These are phyloP conservation scores for Akanthomyces uredinophilus DNA, from an alignment of 2,329 filamentous ascomycete species.

Conservation along the genomic window DNA sequence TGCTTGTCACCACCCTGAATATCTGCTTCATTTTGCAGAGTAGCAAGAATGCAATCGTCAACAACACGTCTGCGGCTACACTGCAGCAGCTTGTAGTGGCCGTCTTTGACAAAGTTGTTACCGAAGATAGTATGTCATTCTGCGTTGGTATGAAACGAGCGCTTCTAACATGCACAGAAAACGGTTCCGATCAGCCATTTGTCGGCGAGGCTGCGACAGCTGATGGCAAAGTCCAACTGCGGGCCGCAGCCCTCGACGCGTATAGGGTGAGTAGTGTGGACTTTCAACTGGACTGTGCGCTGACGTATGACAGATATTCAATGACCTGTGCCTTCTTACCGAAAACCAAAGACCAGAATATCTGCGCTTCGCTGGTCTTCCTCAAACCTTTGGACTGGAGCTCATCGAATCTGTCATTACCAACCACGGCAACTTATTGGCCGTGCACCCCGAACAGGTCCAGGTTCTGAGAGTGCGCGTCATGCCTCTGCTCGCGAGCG, in stretches of 20 bases:
- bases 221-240: slow-evolving; percentile 60
- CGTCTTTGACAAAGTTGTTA: slow-evolving; percentile 85
- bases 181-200: slow-evolving; percentile 46
- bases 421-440: slow-evolving; percentile 78
- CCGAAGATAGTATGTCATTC: slow-evolving; percentile 66
- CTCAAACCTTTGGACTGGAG: slow-evolving; percentile 81
- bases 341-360: slow-evolving; percentile 81
- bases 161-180: slow-evolving; percentile 30
- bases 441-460: slow-evolving; percentile 72
- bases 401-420: slow-evolving; percentile 86
- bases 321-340: slow-evolving; percentile 82
- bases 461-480: slow-evolving; percentile 71
- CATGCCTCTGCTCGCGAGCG: slow-evolving; percentile 76
- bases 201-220: slow-evolving; percentile 64
- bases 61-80: slow-evolving; percentile 94
- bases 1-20: slow-evolving; percentile 77
- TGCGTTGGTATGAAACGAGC: too few species aligned
- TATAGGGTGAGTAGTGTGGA: slow-evolving; percentile 52
- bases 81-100: slow-evolving; percentile 89
- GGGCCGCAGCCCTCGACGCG: slow-evolving; percentile 77
- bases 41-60: slow-evolving; percentile 89
- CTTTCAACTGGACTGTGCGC: slow-evolving; percentile 14
- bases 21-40: slow-evolving; percentile 88
- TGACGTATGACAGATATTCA: slow-evolving; percentile 58
- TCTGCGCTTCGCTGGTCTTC: slow-evolving; percentile 70